Percentiles rank a stretch among this genome's conserved stretches.
Evolutionary conservation across 164 flowering plant genomes (phyloP).

Genomic region (Euptelea pleiosperma): DNA sequence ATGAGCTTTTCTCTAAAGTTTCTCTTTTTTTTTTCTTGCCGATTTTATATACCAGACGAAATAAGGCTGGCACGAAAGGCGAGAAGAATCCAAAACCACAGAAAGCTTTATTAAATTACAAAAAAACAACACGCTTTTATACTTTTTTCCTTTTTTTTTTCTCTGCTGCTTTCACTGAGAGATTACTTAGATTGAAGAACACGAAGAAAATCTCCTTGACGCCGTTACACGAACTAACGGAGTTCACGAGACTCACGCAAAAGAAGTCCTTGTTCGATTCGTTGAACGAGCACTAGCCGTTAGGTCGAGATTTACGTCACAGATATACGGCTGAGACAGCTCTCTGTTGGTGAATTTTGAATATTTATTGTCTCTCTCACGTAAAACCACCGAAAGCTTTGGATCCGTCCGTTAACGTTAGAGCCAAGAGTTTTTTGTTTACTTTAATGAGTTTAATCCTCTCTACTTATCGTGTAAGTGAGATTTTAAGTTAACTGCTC

Average conservation of each 20-base stretch:
- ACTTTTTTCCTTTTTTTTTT: not conserved
- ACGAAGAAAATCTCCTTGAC: not conserved
- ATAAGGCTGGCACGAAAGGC: conserved; percentile 52
- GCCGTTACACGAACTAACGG: not conserved
- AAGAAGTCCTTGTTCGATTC: not conserved
- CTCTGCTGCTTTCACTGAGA: not conserved
- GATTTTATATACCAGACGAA: conserved; percentile 8
- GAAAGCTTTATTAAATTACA: conserved; percentile 13
- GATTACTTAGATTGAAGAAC: conserved; percentile 6
- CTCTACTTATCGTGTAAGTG: no score
- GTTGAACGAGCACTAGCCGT: conserved; percentile 3
- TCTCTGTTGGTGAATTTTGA: no score
- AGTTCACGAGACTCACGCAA: conserved; percentile 2
- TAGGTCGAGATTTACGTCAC: not conserved
- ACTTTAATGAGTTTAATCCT: no score
- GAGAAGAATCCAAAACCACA: conserved; percentile 52
- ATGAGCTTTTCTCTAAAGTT: no score
- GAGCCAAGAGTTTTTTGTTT: no score
- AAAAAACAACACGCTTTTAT: conserved; percentile 10
- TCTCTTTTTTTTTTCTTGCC: not conserved
- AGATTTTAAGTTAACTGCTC: no score
- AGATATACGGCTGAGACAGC: not conserved
- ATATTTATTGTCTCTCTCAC: no score
- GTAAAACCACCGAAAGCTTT: not conserved
- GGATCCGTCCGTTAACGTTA: no score